phyloP scores from a whole-genome alignment of 1,284 basidiomycete species.

The Heterobasidion annosum region DNA sequence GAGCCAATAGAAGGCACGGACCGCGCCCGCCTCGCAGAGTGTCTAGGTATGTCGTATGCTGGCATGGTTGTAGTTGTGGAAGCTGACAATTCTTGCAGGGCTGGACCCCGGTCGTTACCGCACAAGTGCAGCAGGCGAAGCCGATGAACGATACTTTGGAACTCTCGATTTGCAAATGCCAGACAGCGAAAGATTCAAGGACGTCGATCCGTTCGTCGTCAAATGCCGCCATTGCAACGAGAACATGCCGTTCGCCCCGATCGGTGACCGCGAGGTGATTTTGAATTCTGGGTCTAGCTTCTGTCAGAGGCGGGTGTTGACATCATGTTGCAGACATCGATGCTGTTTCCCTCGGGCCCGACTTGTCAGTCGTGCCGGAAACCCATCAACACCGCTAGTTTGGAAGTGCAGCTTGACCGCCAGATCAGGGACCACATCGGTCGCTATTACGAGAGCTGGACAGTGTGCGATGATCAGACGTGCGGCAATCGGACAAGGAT shows the following conservation, averaged over 20 bases:
- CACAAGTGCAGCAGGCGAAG: slow-evolving; percentile 27
- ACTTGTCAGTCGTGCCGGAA: slow-evolving; percentile 58
- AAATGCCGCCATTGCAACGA: slow-evolving; percentile 70
- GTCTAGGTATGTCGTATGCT: slow-evolving; percentile 60
- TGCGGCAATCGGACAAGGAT: slow-evolving; percentile 82
- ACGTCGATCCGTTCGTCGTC: slow-evolving; percentile 61
- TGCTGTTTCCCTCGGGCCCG: slow-evolving; percentile 40
- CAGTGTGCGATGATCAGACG: slow-evolving; percentile 78
- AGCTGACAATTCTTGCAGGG: slow-evolving; percentile 32
- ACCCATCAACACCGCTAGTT: slow-evolving; percentile 44
- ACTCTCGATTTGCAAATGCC: slow-evolving; percentile 88
- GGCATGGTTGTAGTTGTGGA: neutral
- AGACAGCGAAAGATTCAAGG: slow-evolving; percentile 81
- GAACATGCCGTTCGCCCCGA: slow-evolving; percentile 53
- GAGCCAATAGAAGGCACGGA: slow-evolving; percentile 97
- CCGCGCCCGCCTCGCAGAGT: slow-evolving; percentile 84
- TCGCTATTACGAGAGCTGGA: slow-evolving; percentile 87
- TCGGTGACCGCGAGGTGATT: slow-evolving; percentile 58
- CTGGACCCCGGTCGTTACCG: slow-evolving; percentile 82
- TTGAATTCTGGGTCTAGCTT: neutral
- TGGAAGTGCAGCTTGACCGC: slow-evolving; percentile 80
- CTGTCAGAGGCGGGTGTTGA: neutral
- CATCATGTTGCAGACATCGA: slow-evolving; percentile 28
- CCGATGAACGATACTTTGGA: slow-evolving; percentile 65
- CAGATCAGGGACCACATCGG: slow-evolving; percentile 75